phyloP scores from a whole-genome alignment of 768 basidiomycete genomes.

The Podaxis pistillaris region DNA sequence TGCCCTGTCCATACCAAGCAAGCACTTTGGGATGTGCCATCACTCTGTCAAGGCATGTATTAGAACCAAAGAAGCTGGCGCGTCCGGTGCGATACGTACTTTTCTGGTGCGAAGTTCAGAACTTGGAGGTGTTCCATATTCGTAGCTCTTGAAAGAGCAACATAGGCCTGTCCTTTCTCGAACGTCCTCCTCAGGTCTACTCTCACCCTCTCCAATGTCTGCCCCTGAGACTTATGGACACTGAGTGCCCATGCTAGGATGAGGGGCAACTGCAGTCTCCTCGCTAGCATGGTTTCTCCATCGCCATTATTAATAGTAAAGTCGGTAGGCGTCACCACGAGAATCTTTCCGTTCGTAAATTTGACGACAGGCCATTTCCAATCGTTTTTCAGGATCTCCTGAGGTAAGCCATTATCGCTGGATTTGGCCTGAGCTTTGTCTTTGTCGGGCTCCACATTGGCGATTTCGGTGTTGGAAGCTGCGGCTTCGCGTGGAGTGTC shows the following conservation, averaged over 20 bases:
- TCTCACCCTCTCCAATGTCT: slow-evolving; percentile 60
- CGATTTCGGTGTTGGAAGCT: slow-evolving; percentile 34
- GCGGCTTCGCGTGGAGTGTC: slow-evolving; percentile 41
- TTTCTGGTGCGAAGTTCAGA: slow-evolving; percentile 56
- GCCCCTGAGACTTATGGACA: slow-evolving; percentile 86
- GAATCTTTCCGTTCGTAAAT: slow-evolving; percentile 47
- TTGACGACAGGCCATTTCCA: slow-evolving; percentile 56
- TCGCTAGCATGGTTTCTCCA: slow-evolving; percentile 54
- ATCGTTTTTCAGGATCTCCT: slow-evolving; percentile 1
- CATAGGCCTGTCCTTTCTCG: slow-evolving; percentile 79
- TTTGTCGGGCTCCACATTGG: slow-evolving; percentile 19
- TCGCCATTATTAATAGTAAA: slow-evolving; percentile 64
- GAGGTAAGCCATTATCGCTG: background rate
- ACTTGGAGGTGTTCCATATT: slow-evolving; percentile 65
- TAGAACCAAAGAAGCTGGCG: background rate
- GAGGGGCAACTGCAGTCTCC: slow-evolving; percentile 54
- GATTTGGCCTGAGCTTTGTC: background rate
- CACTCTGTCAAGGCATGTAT: slow-evolving; percentile 39
- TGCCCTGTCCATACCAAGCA: slow-evolving; percentile 44
- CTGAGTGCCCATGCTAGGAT: slow-evolving; percentile 89
- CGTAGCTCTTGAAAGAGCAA: slow-evolving; percentile 73
- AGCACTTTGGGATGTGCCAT: slow-evolving; percentile 63
- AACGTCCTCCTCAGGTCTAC: slow-evolving; percentile 77
- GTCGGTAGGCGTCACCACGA: slow-evolving; percentile 52
- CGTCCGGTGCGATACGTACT: slow-evolving; percentile 34